A percentile compares a stretch with the other conserved stretches of the same genome.
Evolutionary conservation across 2,329 filamentous ascomycete genomes (phyloP).

Genomic region (Fusarium heterosporum): DNA sequence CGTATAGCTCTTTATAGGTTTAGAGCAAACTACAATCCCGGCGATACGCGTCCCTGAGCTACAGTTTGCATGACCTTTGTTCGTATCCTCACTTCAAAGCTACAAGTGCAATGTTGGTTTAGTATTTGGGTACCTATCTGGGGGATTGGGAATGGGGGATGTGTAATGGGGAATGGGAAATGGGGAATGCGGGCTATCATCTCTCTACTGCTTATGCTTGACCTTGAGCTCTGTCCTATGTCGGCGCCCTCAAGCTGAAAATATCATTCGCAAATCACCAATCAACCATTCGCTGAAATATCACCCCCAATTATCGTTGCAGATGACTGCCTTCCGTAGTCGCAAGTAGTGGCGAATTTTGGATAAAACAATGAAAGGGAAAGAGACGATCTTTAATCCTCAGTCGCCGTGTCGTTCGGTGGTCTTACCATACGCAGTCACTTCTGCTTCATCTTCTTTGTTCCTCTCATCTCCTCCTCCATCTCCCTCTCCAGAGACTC

Average conservation of each 20-base stretch:
- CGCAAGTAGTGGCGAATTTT: not conserved
- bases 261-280: not conserved
- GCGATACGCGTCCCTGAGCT: no score
- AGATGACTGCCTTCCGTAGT: not conserved
- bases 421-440: no score
- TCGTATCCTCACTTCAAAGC: no score
- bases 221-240: not conserved
- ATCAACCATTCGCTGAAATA: not conserved
- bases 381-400: no score
- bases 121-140: not conserved
- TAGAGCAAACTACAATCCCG: no score
- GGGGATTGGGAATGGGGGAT: not conserved
- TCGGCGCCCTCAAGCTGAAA: not conserved
- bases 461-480: not conserved
- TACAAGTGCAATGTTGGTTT: not conserved
- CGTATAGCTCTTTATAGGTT: no score
- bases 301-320: not conserved
- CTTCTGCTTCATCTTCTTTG: not conserved
- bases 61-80: no score
- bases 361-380: not conserved
- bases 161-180: not conserved
- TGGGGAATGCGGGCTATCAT: not conserved
- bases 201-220: not conserved
- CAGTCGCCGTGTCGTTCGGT: no score
- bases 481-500: fast-evolving